Base-by-base conservation (phyloP, 352 stramenopile genomes). In the Blastocystis sp. region DNA sequence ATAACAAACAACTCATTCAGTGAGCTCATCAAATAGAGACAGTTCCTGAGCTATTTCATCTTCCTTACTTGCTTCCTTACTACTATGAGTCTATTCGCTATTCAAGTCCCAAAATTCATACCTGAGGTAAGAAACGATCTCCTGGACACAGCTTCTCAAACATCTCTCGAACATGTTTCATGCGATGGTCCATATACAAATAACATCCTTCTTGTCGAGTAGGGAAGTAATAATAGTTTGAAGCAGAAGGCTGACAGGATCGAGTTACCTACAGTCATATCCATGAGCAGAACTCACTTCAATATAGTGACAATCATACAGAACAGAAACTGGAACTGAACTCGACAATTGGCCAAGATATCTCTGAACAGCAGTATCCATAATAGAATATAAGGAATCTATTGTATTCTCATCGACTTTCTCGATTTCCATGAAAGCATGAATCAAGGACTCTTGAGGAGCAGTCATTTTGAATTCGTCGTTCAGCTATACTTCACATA, bases 161-260 rank as follows among this genome's bases (percentile, higher is more conserved):
- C 24, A 83, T 21, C 4, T 24, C 12, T 2, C 51, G 43, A 35
- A 83, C 71, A 7, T 56, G 43, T 24, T 66, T 35, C 49, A 83
- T 83, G 5, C 71, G 46, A 56, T 83, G 71, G 29, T 83, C 71
- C 71, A 83, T 83, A 56, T 83, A 83, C n/a, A 83, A 66, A 43
- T 83, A 83, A 42, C 71, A 83, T 29, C 71, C 32, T n/a, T 83
- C 71, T 16, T 51, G 37, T 42, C 71, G 43, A 14, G 51, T 52
- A 11, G 71, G 71, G 51, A 83, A 37, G 51, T 65, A 66, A 14
- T n/a, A 5, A 27, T 49, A 83, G 35, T 83, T 83, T 35, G 49
- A 6, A 0, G 71, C n/a, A 7, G 24, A 2, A 0, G 63, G 6
- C 4, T 21, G 21, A 5, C 71, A 83, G 1, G 14, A 21, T 29